Base-by-base conservation (phyloP, 345 rosid genomes). In the Trapa bicornis region DNA sequence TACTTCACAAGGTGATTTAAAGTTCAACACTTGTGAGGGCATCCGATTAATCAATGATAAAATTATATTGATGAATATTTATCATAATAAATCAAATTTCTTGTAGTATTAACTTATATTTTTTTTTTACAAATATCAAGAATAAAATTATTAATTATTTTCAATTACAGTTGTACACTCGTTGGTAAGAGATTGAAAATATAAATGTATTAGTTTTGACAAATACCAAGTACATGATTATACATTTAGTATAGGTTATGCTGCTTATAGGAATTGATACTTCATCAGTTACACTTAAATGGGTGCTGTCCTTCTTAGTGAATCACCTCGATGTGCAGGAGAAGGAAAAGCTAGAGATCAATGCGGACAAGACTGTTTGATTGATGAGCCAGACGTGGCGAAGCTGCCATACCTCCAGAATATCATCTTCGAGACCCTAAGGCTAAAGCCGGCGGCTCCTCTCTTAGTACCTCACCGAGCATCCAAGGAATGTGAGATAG, bases 261-360 rank as follows among this genome's bases (percentile, higher is more conserved):
- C 3, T 84, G 17, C n/a, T 74, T 13, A 84, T 77, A 0, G 88
- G 84, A 39, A 76, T 86, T 0, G 84, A 80, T 41, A 82, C 86
- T 0, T 48, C 83, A 0, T 68, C 75, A 4, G 73, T 65, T 14
- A 78, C 84, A 1, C 11, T 82, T 47, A 86, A 84, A 70, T 84
- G 86, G 86, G 79, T 80, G 13, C 50, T 85, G 79, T 58, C 86
- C 0, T 79, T 69, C 64, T 58, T 84, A 33, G 62, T 82, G 60
- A 80, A 82, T 70, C 76, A 77, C 67, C 80, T 75, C 2, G 29
- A 75, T 0, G 72, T 73, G 43, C 68, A 81, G 32, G 22, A 72
- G 41, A 86, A 86, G 69, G 86, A 79, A 0, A 75, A 61, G 73
- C 62, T 42, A 0, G 86, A 82, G 48, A 37, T 80, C 0, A 74